A percentile compares a stretch with the other conserved stretches of the same genome.
phyloP scores from a whole-genome alignment of 163 green algal genomes.

The Trebouxia gelatinosa region DNA sequence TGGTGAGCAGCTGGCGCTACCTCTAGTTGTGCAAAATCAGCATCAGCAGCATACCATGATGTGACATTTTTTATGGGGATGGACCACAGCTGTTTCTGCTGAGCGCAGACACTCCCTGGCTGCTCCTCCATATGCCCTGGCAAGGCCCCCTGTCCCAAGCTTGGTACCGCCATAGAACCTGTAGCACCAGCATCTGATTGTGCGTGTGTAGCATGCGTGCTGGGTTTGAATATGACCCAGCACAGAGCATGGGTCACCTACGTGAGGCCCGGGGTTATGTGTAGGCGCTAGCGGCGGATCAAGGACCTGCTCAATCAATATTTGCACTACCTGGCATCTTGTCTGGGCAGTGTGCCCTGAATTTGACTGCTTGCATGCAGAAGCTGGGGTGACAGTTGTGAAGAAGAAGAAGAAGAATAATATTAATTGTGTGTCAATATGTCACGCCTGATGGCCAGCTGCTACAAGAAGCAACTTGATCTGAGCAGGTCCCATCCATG shows the following conservation, averaged over 20 bases:
- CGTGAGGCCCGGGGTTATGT: neutral
- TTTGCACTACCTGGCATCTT: neutral
- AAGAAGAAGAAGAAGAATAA: too few species aligned
- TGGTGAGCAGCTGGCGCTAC: too few species aligned
- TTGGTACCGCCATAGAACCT: conserved; percentile 89
- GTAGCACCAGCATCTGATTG: too few species aligned
- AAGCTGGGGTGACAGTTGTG: neutral
- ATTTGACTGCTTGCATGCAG: neutral
- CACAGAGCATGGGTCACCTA: neutral
- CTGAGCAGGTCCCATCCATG: too few species aligned
- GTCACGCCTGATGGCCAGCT: neutral
- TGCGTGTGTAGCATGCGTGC: too few species aligned
- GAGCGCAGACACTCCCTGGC: conserved; percentile 68
- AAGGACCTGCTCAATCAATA: neutral
- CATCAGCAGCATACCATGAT: neutral
- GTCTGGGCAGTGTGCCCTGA: neutral
- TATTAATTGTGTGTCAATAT: neutral
- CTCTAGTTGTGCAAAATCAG: too few species aligned
- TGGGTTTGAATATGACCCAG: neutral
- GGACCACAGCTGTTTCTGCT: neutral
- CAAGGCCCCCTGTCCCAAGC: conserved; percentile 83
- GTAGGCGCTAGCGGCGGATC: too few species aligned
- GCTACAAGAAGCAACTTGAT: neutral
- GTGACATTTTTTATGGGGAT: neutral
- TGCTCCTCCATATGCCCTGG: conserved; percentile 82